Conservation (phyloP, 495 filamentous ascomycete genomes). For the Hypoxylon fragiforme region DNA sequence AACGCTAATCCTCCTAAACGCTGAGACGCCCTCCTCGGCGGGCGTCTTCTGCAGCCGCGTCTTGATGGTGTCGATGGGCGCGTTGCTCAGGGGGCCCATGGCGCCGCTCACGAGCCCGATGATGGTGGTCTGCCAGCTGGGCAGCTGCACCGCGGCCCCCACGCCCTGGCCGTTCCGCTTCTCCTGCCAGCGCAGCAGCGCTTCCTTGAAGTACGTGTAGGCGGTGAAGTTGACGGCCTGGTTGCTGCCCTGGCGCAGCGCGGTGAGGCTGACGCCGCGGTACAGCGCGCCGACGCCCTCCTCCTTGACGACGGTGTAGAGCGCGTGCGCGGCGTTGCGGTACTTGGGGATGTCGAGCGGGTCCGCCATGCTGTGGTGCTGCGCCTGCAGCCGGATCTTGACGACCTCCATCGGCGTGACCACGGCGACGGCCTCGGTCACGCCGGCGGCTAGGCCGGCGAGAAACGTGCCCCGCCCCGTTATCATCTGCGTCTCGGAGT, state of each 20-base stretch:
- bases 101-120: constrained; percentile 92
- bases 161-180: constrained; percentile 31
- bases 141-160: constrained; percentile 59
- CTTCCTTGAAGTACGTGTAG: constrained; percentile 88
- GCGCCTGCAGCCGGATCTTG: constrained; percentile 96
- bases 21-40: constrained; percentile 76
- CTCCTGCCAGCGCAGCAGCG: constrained; percentile 68
- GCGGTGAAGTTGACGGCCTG: constrained; percentile 99
- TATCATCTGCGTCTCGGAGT: constrained; percentile 68
- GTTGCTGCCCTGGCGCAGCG: constrained; percentile 91
- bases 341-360: constrained; percentile 92
- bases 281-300: constrained; percentile 88
- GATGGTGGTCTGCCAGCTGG: constrained; percentile 84
- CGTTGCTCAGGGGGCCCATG: constrained; percentile 94
- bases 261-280: constrained; percentile 90
- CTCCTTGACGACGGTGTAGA: constrained; percentile 89
- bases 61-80: constrained; percentile 99
- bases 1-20: constrained; percentile 70
- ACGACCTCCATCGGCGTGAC: constrained; percentile 99
- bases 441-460: constrained; percentile 87
- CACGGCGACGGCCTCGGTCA: constrained; percentile 93
- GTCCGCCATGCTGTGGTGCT: constrained; percentile 92
- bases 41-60: constrained; percentile 91
- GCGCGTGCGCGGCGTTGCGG: constrained; percentile 93
- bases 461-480: constrained; percentile 80